These are phyloP conservation scores for Pyrenophora graminea DNA, from an alignment of 2,329 filamentous ascomycete genomes.

Conservation along the genomic window DNA sequence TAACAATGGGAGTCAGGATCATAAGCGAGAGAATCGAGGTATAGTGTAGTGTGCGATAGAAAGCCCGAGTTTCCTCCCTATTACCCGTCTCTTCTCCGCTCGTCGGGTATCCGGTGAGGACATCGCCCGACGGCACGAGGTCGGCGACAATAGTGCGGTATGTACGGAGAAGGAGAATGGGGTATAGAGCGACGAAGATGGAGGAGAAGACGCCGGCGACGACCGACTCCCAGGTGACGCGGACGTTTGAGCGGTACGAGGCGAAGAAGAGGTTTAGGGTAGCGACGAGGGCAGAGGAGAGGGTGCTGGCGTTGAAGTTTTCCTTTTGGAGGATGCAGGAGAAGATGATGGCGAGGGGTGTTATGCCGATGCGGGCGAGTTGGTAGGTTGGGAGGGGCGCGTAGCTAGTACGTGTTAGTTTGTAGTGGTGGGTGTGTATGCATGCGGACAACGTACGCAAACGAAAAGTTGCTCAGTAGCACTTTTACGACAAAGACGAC, in stretches of 20 bases:
- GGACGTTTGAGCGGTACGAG: conserved; percentile 50
- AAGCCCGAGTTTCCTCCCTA: conserved; percentile 56
- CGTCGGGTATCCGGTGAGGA: conserved; percentile 47
- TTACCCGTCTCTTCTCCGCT: conserved; percentile 39
- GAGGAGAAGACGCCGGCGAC: conserved; percentile 59
- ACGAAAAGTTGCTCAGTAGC: conserved; percentile 59
- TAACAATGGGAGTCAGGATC: conserved; percentile 54
- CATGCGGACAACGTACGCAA: conserved; percentile 49
- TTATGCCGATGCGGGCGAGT: conserved; percentile 56
- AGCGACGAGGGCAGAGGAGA: conserved; percentile 57
- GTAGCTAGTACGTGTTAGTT: conserved; percentile 47
- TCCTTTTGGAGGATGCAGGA: conserved; percentile 53
- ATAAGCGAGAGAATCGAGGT: conserved; percentile 56
- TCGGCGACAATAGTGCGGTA: conserved; percentile 54
- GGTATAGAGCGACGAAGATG: conserved; percentile 57
- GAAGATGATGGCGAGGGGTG: conserved; percentile 56
- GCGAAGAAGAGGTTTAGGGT: conserved; percentile 58
- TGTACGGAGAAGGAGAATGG: conserved; percentile 55
- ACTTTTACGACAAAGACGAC: conserved; percentile 57
- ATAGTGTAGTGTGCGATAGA: conserved; percentile 59
- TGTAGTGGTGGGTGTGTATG: neutral
- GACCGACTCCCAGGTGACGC: conserved; percentile 57
- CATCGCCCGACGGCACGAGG: conserved; percentile 52
- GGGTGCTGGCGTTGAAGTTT: conserved; percentile 52
- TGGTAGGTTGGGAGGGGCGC: conserved; percentile 58